Conservation (phyloP, 768 basidiomycete species). For the Pholiota microspora region DNA sequence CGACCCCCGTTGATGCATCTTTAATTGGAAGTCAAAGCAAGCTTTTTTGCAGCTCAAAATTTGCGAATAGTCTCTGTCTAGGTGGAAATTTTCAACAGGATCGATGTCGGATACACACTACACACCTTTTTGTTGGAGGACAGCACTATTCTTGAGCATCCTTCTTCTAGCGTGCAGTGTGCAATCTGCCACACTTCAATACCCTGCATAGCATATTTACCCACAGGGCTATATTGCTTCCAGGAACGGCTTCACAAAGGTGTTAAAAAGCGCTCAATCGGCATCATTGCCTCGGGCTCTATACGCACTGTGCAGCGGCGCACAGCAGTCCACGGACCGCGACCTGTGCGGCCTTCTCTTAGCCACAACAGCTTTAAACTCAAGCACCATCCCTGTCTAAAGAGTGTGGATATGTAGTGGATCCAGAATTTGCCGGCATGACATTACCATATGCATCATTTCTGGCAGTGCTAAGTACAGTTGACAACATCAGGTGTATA, state of each 20-base stretch:
- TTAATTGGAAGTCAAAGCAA: too few species aligned
- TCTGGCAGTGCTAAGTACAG: conserved; percentile 16
- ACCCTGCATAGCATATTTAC: not conserved
- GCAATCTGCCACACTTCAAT: not conserved
- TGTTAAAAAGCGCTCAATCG: not conserved
- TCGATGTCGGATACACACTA: too few species aligned
- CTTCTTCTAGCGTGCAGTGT: not conserved
- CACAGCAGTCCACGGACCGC: conserved; percentile 3
- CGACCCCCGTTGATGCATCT: too few species aligned
- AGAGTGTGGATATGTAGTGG: not conserved
- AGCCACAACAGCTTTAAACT: conserved; percentile 3
- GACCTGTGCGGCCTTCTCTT: conserved; percentile 3
- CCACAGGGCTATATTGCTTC: not conserved
- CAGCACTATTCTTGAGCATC: not conserved
- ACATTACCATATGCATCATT: conserved; percentile 11
- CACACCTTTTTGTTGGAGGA: not conserved
- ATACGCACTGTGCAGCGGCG: not conserved
- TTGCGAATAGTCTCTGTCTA: not conserved
- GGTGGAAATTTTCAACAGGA: too few species aligned
- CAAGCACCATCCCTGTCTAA: conserved; percentile 1
- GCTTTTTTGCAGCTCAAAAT: not conserved
- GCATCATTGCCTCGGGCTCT: not conserved
- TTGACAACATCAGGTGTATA: conserved; percentile 6
- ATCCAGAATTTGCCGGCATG: conserved; percentile 15
- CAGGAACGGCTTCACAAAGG: not conserved